phyloP scores from a whole-genome alignment of 106 monocot species.

The Agapanthus africanus region DNA sequence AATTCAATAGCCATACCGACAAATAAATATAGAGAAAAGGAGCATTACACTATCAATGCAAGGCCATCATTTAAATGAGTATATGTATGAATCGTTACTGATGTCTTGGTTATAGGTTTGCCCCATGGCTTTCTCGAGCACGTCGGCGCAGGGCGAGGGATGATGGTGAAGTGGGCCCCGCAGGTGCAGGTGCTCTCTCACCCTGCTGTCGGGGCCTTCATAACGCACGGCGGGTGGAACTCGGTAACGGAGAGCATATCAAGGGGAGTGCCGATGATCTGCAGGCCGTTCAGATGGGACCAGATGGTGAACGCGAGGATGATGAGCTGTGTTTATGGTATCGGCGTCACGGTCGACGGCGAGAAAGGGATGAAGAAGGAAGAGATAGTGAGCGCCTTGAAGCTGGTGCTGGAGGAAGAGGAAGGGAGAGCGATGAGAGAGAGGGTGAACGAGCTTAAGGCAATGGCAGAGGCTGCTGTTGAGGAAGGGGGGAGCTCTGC shows the following conservation, averaged over 20 bases:
- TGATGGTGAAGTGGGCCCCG: slow-evolving; percentile 40
- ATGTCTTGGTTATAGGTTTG: too few relatives aligned
- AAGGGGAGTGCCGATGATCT: slow-evolving; percentile 29
- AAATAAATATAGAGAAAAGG: too few relatives aligned
- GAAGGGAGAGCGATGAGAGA: too few relatives aligned
- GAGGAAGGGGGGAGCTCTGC: too few relatives aligned
- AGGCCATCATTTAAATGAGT: too few relatives aligned
- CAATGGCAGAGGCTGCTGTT: too few relatives aligned
- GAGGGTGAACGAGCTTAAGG: too few relatives aligned
- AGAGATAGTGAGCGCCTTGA: too few relatives aligned
- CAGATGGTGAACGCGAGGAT: slow-evolving; percentile 29
- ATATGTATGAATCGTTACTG: too few relatives aligned
- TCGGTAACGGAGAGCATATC: slow-evolving; percentile 45
- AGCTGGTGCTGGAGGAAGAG: too few relatives aligned
- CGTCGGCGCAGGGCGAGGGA: slow-evolving; percentile 1
- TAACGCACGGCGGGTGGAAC: slow-evolving; percentile 77
- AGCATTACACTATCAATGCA: too few relatives aligned
- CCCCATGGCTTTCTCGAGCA: slow-evolving; percentile 26
- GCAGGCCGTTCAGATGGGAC: slow-evolving; percentile 33
- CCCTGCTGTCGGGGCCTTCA: slow-evolving; percentile 44
- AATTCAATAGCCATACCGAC: too few relatives aligned
- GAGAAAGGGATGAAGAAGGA: background rate
- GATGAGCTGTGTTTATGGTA: slow-evolving; percentile 9
- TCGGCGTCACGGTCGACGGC: slow-evolving; percentile 16
- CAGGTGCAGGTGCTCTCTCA: slow-evolving; percentile 31